phyloP scores from a whole-genome alignment of 176 grass and related monocot genomes.

The Zoysia japonica region DNA sequence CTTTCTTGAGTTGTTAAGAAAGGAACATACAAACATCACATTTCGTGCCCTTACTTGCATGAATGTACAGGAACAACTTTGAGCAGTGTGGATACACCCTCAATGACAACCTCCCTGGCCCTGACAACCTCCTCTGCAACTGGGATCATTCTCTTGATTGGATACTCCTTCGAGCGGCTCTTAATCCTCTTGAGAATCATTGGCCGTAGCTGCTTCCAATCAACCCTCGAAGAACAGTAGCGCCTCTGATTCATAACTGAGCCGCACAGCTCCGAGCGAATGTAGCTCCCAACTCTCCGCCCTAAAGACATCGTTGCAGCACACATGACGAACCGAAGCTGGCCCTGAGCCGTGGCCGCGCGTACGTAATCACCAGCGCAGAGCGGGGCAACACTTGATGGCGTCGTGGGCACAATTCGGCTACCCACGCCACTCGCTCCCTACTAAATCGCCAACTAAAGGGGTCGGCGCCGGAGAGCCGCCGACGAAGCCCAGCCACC shows the following conservation, averaged over 20 bases:
- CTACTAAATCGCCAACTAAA: background rate
- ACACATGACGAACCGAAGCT: background rate
- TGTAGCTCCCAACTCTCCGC: constrained; percentile 11
- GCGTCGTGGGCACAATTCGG: background rate
- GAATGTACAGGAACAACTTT: constrained; percentile 62
- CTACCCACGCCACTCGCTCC: background rate
- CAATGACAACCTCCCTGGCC: constrained; percentile 54
- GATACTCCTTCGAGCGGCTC: constrained; percentile 68
- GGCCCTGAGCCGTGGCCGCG: background rate
- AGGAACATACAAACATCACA: background rate
- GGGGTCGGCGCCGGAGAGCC: background rate
- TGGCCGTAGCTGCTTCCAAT: constrained; percentile 82
- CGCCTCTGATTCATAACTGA: constrained; percentile 43
- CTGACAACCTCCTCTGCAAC: constrained; percentile 71
- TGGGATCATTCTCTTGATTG: constrained; percentile 70
- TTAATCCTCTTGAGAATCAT: constrained; percentile 90
- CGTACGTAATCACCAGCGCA: background rate
- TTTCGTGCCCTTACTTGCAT: constrained; percentile 67
- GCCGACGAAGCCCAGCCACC: background rate
- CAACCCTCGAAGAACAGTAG: constrained; percentile 60
- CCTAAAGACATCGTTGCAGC: constrained; percentile 48
- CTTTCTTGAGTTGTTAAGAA: background rate
- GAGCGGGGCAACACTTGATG: no score
- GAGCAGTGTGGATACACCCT: constrained; percentile 62
- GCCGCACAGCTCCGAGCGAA: constrained; percentile 37